phyloP scores from a whole-genome alignment of 345 rosid genomes.

The Xanthoceras sorbifolium region DNA sequence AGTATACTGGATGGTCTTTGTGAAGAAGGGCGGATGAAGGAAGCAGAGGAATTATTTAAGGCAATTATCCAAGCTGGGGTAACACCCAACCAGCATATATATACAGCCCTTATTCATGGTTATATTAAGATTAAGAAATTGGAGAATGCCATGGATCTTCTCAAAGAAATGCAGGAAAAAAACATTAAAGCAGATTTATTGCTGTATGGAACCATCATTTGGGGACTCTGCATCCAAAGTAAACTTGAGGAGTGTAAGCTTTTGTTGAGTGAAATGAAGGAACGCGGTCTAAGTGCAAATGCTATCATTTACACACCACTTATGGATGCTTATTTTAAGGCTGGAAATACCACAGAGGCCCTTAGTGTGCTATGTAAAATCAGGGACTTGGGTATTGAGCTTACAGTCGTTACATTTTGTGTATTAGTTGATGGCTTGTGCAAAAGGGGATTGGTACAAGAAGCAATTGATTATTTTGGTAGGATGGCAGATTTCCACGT shows the following conservation, averaged over 20 bases:
- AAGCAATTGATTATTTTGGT: slow-evolving; percentile 52
- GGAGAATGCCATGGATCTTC: slow-evolving; percentile 50
- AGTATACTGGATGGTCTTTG: slow-evolving; percentile 61
- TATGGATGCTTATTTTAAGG: slow-evolving; percentile 68
- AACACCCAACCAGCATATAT: slow-evolving; percentile 53
- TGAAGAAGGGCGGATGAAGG: slow-evolving; percentile 47
- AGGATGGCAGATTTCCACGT: slow-evolving; percentile 48
- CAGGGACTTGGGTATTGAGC: slow-evolving; percentile 45
- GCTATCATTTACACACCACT: slow-evolving; percentile 54
- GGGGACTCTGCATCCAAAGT: slow-evolving; percentile 57
- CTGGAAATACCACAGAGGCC: slow-evolving; percentile 48
- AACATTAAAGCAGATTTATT: slow-evolving; percentile 51
- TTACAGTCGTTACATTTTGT: slow-evolving; percentile 68
- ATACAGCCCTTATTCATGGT: slow-evolving; percentile 63
- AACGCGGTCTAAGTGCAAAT: slow-evolving; percentile 44
- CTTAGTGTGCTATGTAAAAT: slow-evolving; percentile 50
- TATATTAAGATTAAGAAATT: slow-evolving; percentile 50
- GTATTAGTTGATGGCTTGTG: slow-evolving; percentile 75
- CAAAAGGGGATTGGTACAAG: slow-evolving; percentile 57
- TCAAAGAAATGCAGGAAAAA: slow-evolving; percentile 51
- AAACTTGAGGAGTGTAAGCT: slow-evolving; percentile 52
- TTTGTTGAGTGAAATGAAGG: slow-evolving; percentile 56
- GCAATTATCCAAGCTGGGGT: slow-evolving; percentile 47
- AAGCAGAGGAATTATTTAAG: slow-evolving; percentile 58
- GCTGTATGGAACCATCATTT: slow-evolving; percentile 62